A percentile compares a stretch with the other conserved stretches of the same genome.
These are phyloP conservation scores for Globisporangium barbulae DNA, from an alignment of 352 stramenopile genomes.

Conservation along the genomic window DNA sequence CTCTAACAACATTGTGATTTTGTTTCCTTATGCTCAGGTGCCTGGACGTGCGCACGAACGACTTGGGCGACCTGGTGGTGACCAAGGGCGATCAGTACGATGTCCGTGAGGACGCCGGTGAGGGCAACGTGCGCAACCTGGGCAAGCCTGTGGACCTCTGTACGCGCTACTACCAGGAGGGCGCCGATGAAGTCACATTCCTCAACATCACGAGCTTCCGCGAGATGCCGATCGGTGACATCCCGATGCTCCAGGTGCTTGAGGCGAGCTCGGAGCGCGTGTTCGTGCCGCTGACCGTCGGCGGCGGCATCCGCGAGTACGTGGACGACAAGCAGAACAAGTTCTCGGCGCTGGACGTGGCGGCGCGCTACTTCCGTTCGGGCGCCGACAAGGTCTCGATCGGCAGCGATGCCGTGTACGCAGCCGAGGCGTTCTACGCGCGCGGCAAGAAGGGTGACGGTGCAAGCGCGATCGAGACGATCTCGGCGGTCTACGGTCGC, in stretches of 20 bases:
- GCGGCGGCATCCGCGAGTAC: constrained; percentile 97
- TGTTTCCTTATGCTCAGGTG: constrained; percentile 46
- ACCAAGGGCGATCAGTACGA: constrained; percentile 99
- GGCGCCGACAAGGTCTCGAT: constrained; percentile 98
- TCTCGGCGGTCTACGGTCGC: constrained; percentile 94
- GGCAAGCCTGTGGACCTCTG: constrained; percentile 96
- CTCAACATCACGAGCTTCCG: constrained; percentile 99
- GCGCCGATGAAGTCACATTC: constrained; percentile 97
- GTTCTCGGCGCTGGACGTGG: constrained; percentile 95
- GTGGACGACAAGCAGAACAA: constrained; percentile 84
- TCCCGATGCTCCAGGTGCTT: constrained; percentile 96
- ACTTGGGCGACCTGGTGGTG: constrained; percentile 96
- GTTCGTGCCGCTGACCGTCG: constrained; percentile 98
- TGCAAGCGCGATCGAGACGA: constrained; percentile 94
- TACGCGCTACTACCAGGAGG: constrained; percentile 94
- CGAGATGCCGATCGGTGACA: constrained; percentile 94
- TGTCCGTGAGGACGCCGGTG: constrained; percentile 87
- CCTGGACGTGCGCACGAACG: constrained; percentile 96
- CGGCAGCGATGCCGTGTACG: constrained; percentile 95
- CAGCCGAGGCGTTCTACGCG: constrained; percentile 89
- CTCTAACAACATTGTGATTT: background rate
- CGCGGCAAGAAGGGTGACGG: constrained; percentile 66
- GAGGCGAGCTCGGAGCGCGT: constrained; percentile 93
- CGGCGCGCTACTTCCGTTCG: constrained; percentile 95
- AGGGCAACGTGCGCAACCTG: constrained; percentile 95